These are phyloP conservation scores for Bassia scoparia DNA, from an alignment of 148 eudicot species.

Conservation along the genomic window DNA sequence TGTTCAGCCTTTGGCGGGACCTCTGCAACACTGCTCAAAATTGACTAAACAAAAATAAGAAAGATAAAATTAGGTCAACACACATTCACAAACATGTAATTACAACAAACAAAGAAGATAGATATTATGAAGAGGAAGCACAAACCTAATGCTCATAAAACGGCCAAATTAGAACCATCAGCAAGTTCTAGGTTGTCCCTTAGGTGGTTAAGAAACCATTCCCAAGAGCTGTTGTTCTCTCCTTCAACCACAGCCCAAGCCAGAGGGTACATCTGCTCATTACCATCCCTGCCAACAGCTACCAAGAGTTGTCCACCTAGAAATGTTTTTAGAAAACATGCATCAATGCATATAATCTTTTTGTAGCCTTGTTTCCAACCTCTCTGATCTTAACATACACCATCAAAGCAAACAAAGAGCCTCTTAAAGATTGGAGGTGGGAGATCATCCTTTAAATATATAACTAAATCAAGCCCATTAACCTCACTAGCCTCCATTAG, in stretches of 20 bases:
- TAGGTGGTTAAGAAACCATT: not conserved
- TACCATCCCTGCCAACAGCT: not conserved
- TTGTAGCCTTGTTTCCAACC: not conserved
- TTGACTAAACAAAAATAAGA: not conserved
- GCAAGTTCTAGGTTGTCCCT: not conserved
- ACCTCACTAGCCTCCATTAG: not conserved
- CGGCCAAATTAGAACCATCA: not conserved
- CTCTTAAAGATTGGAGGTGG: not conserved
- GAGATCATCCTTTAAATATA: not conserved
- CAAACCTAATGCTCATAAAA: not conserved
- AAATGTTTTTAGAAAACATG: not conserved
- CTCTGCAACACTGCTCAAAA: not conserved
- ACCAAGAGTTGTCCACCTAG: not conserved
- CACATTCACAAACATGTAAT: not conserved
- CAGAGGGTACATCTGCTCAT: not conserved
- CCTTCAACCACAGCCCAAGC: not conserved
- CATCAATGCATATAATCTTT: not conserved
- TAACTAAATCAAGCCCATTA: not conserved
- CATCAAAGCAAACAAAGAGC: not conserved
- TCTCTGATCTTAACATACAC: not conserved
- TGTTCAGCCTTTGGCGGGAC: not conserved
- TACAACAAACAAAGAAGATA: not conserved
- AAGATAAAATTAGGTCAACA: not conserved
- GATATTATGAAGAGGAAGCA: too few species aligned
- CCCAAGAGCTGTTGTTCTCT: not conserved